Conservation (phyloP, 352 stramenopile species). For the Phytophthora pluvialis region DNA sequence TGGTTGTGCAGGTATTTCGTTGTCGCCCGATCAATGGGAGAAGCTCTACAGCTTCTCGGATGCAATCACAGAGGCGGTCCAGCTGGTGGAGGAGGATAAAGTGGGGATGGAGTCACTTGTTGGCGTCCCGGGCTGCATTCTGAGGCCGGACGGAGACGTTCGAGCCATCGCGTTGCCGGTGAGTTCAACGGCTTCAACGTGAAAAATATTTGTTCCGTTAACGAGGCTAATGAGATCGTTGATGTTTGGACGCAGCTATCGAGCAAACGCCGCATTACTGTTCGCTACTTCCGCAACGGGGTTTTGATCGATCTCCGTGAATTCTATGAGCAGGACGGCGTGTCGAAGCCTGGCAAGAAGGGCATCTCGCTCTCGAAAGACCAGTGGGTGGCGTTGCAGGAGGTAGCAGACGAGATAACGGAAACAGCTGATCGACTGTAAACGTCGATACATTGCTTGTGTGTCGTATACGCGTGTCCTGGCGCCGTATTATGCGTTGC, state of each 20-base stretch:
- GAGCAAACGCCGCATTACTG: constrained; percentile 54
- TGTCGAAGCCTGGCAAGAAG: constrained; percentile 76
- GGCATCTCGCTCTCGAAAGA: constrained; percentile 78
- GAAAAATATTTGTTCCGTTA: background rate
- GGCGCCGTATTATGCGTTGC: background rate
- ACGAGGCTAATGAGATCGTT: constrained; percentile 4
- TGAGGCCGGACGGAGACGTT: constrained; percentile 42
- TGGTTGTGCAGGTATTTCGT: constrained; percentile 52
- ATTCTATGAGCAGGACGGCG: constrained; percentile 68
- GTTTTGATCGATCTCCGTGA: constrained; percentile 77
- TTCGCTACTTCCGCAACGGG: constrained; percentile 54
- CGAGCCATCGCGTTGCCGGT: constrained; percentile 63
- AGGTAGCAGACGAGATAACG: constrained; percentile 39
- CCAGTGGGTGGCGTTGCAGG: constrained; percentile 59
- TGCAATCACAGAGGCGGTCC: constrained; percentile 50
- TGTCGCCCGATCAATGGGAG: constrained; percentile 64
- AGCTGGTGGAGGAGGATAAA: constrained; percentile 52
- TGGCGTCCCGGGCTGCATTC: constrained; percentile 39
- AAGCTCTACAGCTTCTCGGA: constrained; percentile 46
- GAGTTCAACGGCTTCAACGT: constrained; percentile 16
- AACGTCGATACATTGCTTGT: background rate
- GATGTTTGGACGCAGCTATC: constrained; percentile 47
- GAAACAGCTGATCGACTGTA: constrained; percentile 39
- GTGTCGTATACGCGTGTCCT: background rate
- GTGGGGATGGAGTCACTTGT: constrained; percentile 41